Percentiles rank a stretch among this genome's conserved stretches.
Conservation (phyloP, 1,284 basidiomycete genomes). For the Serendipita sp. region DNA sequence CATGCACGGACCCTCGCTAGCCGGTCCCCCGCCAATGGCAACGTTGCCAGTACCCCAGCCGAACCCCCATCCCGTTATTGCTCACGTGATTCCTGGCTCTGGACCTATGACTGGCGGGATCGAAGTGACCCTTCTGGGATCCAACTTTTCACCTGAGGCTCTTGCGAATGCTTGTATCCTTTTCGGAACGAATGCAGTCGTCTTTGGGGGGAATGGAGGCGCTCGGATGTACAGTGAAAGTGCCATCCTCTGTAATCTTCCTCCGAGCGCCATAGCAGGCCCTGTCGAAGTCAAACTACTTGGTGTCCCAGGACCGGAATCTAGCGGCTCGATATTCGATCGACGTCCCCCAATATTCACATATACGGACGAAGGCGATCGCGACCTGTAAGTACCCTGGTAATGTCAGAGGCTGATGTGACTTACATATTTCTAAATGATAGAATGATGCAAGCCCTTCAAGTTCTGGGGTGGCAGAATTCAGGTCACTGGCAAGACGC, state of each 20-base stretch:
- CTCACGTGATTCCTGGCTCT: constrained; percentile 77
- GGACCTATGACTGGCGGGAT: constrained; percentile 90
- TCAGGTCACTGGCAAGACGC: constrained; percentile 89
- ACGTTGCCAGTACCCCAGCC: constrained; percentile 7
- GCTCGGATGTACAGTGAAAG: constrained; percentile 90
- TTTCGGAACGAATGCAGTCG: constrained; percentile 4
- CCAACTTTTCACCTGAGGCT: constrained; percentile 44
- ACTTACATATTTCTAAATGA: constrained; percentile 14
- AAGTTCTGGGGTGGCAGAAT: constrained; percentile 92
- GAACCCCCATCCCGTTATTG: constrained; percentile 43
- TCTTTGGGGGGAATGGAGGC: constrained; percentile 38
- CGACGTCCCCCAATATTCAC: constrained; percentile 37
- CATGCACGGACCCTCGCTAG: not conserved
- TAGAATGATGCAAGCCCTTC: constrained; percentile 88
- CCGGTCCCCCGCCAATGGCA: constrained; percentile 20
- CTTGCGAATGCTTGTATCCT: not conserved
- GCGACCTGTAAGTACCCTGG: constrained; percentile 54
- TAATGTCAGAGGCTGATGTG: constrained; percentile 8
- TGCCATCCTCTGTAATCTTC: constrained; percentile 84
- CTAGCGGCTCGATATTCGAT: constrained; percentile 20
- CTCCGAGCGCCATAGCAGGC: constrained; percentile 70
- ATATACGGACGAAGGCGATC: constrained; percentile 81
- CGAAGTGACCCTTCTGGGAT: constrained; percentile 87
- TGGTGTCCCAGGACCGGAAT: constrained; percentile 32
- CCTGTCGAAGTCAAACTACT: constrained; percentile 71